Evolutionary conservation across 139 green algal genomes (phyloP).

Genomic region (Protoeuglena noctilucae): DNA sequence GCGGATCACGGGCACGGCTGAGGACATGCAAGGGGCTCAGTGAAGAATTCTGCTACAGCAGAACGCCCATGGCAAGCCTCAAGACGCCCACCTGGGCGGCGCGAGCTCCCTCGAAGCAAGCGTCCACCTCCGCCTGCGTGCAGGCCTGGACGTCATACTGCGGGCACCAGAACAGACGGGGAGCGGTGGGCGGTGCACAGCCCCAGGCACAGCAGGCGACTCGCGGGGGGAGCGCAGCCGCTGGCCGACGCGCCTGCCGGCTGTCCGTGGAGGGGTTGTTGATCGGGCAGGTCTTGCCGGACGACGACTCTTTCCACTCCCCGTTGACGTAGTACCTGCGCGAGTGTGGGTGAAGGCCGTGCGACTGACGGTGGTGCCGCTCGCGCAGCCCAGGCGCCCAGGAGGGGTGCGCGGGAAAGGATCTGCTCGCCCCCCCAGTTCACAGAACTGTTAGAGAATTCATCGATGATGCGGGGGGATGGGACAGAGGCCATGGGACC

Average conservation of each 20-base stretch:
- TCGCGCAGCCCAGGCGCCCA: no score
- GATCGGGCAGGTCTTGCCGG: conserved; percentile 48
- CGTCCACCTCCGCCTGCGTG: conserved; percentile 76
- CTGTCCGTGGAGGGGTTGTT: conserved; percentile 56
- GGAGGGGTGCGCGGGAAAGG: no score
- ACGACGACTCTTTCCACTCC: conserved; percentile 54
- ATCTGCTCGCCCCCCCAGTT: no score
- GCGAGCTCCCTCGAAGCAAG: conserved; percentile 53
- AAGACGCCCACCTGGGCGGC: conserved; percentile 67
- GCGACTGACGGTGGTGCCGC: no score
- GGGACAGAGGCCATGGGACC: no score
- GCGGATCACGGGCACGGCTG: no score
- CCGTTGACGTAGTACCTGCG: conserved; percentile 60
- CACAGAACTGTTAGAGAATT: no score
- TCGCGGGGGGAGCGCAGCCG: no score
- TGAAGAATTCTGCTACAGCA: background rate
- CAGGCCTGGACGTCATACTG: conserved; percentile 39
- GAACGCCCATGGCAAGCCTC: no score
- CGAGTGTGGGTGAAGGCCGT: no score
- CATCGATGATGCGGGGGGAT: no score
- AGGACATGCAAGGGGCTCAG: background rate
- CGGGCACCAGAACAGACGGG: background rate
- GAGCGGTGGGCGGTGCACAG: conserved; percentile 3
- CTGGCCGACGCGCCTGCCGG: no score
- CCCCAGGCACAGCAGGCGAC: conserved; percentile 74